Base-by-base conservation (phyloP, 495 filamentous ascomycete species). In the Collariella sp. region DNA sequence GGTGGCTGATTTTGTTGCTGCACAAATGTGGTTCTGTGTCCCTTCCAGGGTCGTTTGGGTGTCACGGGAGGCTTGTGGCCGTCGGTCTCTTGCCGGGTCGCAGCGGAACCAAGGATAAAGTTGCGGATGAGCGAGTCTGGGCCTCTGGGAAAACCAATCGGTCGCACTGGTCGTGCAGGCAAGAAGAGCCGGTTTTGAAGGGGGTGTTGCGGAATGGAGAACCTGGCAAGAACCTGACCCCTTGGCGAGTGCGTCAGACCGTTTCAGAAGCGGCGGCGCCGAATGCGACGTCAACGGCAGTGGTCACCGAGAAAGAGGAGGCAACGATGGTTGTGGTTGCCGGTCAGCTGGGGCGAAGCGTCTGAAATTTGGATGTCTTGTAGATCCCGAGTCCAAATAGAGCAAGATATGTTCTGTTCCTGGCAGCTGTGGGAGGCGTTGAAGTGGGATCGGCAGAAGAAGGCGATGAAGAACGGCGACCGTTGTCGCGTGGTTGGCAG, bases 171-270 rank as follows among this genome's bases (percentile, higher is more conserved):
- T 23, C 19, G 55, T 22, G 47, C 44, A 50, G 2, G 50, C 33
- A 52, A 26, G 39, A 60, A 54, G 50, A 52, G 53, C 51, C 48
- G 50, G 50, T 53, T n/a, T n/a, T 48, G 51, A 19, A 42, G 39
- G 36, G 43, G 22, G 35, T 19, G 5, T 43, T 24, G 46, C 33
- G 20, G 23, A 46, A 18, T 52, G 46, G 54, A 54, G 56, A 48
- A 19, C 34, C 23, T 35, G 58, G 46, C 31, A 58, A 51, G 49
- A 39, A 31, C 26, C 35, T 46, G 46, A 55, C 45, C 52, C 59
- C 66, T 59, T 56, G 56, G 57, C 10, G 36, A 41, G 63, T 65
- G 64, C 64, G 62, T 69, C 66, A 65, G 64, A 55, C 31, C 19
- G 66, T 69, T 69, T 67, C 65, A 70, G 62, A 55, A 53, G 38